Evolutionary conservation across 148 eudicot genomes (phyloP).

Genomic region (Selenicereus undatus): DNA sequence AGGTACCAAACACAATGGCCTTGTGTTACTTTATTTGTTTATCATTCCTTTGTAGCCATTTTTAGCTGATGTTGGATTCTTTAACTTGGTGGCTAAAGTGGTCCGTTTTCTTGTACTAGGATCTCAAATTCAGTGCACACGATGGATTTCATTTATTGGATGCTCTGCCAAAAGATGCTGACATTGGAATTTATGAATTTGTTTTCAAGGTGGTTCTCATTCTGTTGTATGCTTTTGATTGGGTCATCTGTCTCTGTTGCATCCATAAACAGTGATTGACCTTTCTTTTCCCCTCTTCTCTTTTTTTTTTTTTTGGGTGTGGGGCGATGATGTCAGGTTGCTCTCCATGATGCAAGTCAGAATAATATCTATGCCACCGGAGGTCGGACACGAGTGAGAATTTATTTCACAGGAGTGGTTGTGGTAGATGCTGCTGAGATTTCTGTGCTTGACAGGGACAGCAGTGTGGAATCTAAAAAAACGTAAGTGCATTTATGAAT

Average conservation of each 20-base stretch:
- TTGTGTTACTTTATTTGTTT: background rate
- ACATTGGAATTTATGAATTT: conserved; percentile 75
- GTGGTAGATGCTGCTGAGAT: conserved; percentile 63
- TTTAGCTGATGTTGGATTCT: conserved; percentile 10
- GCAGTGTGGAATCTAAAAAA: conserved; percentile 59
- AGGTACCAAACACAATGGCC: conserved; percentile 40
- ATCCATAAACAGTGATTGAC: conserved; percentile 1
- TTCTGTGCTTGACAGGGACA: conserved; percentile 73
- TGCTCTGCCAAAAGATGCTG: conserved; percentile 53
- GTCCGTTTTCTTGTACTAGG: conserved; percentile 35
- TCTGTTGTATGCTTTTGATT: background rate
- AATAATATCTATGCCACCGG: conserved; percentile 60
- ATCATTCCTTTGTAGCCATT: background rate
- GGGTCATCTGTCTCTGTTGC: background rate
- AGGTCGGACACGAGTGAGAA: conserved; percentile 51
- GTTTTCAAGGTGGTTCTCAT: conserved; percentile 56
- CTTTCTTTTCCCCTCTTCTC: background rate
- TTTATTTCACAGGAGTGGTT: conserved; percentile 64
- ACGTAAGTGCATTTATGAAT: conserved; percentile 39
- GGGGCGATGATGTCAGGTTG: conserved; percentile 37
- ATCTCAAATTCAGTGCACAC: conserved; percentile 65
- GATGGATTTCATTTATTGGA: conserved; percentile 65
- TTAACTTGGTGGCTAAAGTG: conserved; percentile 15
- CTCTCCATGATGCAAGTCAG: conserved; percentile 61
- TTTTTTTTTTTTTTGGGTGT: background rate